Evolutionary conservation across 2,329 filamentous ascomycete species (phyloP).

Genomic region (Coniella vitis): DNA sequence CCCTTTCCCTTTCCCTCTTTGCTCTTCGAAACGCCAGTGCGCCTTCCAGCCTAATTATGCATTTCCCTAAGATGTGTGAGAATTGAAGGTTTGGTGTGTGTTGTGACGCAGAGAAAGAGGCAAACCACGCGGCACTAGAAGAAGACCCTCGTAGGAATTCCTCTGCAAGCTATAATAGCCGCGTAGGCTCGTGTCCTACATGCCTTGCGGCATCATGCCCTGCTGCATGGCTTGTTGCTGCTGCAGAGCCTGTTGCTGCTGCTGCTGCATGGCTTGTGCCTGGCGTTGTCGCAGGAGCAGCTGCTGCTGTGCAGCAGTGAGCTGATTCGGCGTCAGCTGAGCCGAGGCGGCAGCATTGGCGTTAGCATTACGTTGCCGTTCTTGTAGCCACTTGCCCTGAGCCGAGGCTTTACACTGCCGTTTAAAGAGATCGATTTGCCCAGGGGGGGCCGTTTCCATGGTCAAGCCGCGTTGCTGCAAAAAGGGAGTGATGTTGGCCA

Average conservation of each 20-base stretch:
- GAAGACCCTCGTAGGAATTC: too few relatives aligned
- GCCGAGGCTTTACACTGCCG: constrained; percentile 31
- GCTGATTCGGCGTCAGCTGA: constrained; percentile 8
- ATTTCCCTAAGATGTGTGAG: neutral
- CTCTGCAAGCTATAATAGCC: too few relatives aligned
- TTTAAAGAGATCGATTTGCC: constrained; percentile 39
- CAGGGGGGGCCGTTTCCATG: constrained; percentile 38
- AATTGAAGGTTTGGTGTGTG: neutral
- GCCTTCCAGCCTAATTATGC: too few relatives aligned
- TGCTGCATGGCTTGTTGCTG: constrained; percentile 39
- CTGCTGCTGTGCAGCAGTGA: neutral
- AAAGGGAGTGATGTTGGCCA: constrained; percentile 29
- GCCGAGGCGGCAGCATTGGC: constrained; percentile 13
- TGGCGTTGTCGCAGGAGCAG: constrained; percentile 24
- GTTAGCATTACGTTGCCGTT: constrained; percentile 11
- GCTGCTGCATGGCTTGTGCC: constrained; percentile 33
- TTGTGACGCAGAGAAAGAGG: too few relatives aligned
- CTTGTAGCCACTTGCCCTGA: constrained; percentile 25
- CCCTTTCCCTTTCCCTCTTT: neutral
- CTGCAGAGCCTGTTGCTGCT: constrained; percentile 28
- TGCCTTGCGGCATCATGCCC: constrained; percentile 48
- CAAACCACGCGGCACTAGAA: too few relatives aligned
- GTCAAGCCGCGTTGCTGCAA: constrained; percentile 32
- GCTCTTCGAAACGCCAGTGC: neutral
- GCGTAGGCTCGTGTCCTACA: constrained; percentile 29